Base-by-base conservation (phyloP, 2,329 filamentous ascomycete genomes). In the Allantophomopsis lycopodina region DNA sequence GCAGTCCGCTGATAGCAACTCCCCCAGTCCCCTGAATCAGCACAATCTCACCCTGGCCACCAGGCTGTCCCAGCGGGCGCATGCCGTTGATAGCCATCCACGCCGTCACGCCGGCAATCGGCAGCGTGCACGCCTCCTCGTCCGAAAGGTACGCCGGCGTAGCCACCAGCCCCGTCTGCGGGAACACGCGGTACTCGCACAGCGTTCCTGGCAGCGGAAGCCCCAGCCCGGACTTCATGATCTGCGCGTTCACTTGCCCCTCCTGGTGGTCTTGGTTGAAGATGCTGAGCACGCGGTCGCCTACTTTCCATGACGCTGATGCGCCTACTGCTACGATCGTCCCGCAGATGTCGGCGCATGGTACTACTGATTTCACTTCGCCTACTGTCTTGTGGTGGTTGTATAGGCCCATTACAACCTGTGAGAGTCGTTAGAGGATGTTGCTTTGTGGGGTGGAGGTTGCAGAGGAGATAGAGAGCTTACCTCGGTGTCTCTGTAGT, bases 331-430 rank as follows among this genome's bases (percentile, higher is more conserved):
- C 55, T 2, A 71, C 60, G 35, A 84, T 62, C 7, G 65, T 64
- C 35, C 79, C 80, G 57, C 76, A 80, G 66, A 80, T 81, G 56
- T 85, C 80, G 16, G 76, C 80, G 56, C 74, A 79, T 2, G 78
- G 77, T 1, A 83, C 73, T 11, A 83, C 49, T 40, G 63, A 43
- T 39, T 57, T 39, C 39, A 55, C 45, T 42, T 60, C 50, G 31
- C 54, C 57, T 35, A 74, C 59, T 4, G 66, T 64, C 48, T 69
- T 66, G 60, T 83, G 76, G 56, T 83, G 76, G 52, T 65, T 74
- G 60, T 83, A 84, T 11, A 73, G 62, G 21, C 79, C 79, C 61
- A 69, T 76, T 36, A 36, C 13, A 3, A 28, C 23, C 23, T 28
- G 23, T 12, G 18, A 20, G 18, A 7, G 18, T n/a, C n/a, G 7